These are phyloP conservation scores for Stenocarpella maydis DNA, from an alignment of 2,329 filamentous ascomycete genomes.

Conservation along the genomic window DNA sequence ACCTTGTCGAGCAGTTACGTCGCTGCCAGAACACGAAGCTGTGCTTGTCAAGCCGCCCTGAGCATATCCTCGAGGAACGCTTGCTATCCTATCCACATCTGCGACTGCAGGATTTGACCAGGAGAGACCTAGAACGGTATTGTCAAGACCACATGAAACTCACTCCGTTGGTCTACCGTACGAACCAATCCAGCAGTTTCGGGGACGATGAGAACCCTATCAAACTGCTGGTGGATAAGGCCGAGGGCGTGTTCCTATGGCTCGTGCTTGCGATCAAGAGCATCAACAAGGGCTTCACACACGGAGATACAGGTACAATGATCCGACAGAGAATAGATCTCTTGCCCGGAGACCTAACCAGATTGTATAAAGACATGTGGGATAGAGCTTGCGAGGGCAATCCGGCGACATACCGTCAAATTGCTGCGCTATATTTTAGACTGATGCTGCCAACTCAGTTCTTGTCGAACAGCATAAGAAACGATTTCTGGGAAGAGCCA, in stretches of 20 bases:
- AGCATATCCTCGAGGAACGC: not conserved
- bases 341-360: not conserved
- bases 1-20: not conserved
- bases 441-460: not conserved
- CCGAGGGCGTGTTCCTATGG: slow-evolving; percentile 23
- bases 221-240: not conserved
- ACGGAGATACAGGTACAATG: not conserved
- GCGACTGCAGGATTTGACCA: slow-evolving; percentile 11
- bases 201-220: not conserved
- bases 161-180: no score
- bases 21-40: not conserved
- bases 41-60: slow-evolving; percentile 21
- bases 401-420: not conserved
- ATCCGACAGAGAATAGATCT: not conserved
- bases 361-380: slow-evolving; percentile 22
- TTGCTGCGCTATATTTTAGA: slow-evolving; percentile 7
- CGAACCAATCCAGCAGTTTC: no score
- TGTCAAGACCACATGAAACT: not conserved
- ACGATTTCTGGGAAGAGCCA: no score
- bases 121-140: not conserved
- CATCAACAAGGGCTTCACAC: not conserved
- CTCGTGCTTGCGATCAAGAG: slow-evolving; percentile 9
- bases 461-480: no score
- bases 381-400: not conserved
- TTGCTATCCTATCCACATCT: not conserved